Conservation (phyloP, 2,329 filamentous ascomycete species). For the Monilinia vaccinii-corymbosi region DNA sequence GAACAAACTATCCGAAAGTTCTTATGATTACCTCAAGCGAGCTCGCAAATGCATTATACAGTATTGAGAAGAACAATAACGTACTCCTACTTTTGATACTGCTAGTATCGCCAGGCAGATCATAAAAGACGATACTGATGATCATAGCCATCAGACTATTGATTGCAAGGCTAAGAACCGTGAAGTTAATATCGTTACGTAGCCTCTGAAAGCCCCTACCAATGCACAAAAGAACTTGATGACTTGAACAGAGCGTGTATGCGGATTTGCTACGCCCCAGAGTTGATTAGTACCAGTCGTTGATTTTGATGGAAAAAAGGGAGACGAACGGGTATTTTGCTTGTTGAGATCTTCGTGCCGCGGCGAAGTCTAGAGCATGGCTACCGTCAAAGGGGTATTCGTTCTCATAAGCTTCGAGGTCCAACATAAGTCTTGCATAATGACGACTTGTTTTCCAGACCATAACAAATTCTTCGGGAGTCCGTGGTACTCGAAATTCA, state of each 20-base stretch:
- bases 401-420: conserved; percentile 27
- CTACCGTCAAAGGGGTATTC: conserved; percentile 37
- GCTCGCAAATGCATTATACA: conserved; percentile 56
- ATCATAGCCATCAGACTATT: conserved; percentile 47
- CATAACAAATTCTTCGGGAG: conserved; percentile 59
- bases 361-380: conserved; percentile 34
- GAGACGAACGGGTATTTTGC: conserved; percentile 15
- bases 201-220: conserved; percentile 73
- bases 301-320: background rate
- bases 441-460: conserved; percentile 40
- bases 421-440: conserved; percentile 33
- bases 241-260: conserved; percentile 67
- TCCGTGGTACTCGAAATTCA: conserved; percentile 54
- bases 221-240: conserved; percentile 76
- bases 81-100: conserved; percentile 55
- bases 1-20: background rate
- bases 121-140: conserved; percentile 53
- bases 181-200: conserved; percentile 61
- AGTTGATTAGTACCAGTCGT: background rate
- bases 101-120: conserved; percentile 42
- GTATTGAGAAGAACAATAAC: conserved; percentile 57
- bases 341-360: conserved; percentile 30
- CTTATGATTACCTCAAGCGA: conserved; percentile 39
- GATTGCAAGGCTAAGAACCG: conserved; percentile 38
- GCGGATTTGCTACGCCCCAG: conserved; percentile 55